phyloP scores from a whole-genome alignment of 306 rosid species.

The Crotalaria pallida region DNA sequence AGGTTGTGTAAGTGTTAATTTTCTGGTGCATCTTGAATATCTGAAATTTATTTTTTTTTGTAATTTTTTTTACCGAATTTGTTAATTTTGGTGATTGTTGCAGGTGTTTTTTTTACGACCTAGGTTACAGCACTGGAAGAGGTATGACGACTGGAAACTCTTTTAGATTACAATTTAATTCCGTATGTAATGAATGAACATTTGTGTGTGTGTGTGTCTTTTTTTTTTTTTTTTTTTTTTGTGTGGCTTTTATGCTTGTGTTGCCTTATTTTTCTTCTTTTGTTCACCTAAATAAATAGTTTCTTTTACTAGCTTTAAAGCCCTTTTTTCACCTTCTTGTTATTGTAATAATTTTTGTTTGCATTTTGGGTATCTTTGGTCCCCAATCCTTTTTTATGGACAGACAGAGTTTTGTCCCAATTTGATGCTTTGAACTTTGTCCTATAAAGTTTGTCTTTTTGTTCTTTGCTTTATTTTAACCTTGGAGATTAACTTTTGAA shows the following conservation, averaged over 20 bases:
- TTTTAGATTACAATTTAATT: neutral
- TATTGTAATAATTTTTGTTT: neutral
- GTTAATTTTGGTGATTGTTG: neutral
- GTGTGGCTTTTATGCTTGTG: neutral
- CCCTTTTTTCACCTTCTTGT: neutral
- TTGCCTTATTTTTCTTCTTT: neutral
- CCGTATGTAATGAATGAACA: neutral
- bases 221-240: no score
- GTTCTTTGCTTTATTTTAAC: neutral
- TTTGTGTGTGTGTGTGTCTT: no score
- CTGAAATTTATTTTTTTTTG: neutral
- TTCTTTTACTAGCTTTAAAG: neutral
- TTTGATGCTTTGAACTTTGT: neutral
- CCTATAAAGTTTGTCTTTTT: neutral
- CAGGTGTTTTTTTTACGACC: slow-evolving; percentile 10
- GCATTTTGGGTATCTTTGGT: neutral
- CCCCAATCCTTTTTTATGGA: neutral
- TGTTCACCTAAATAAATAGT: neutral
- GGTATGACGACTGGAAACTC: neutral
- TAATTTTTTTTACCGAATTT: no score
- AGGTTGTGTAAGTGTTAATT: slow-evolving; percentile 3
- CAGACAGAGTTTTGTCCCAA: neutral
- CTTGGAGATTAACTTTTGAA: neutral
- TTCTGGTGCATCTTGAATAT: neutral
- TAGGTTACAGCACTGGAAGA: neutral